Evolutionary conservation across 1,284 basidiomycete genomes (phyloP).

Genomic region (Anthracocystis setariae): DNA sequence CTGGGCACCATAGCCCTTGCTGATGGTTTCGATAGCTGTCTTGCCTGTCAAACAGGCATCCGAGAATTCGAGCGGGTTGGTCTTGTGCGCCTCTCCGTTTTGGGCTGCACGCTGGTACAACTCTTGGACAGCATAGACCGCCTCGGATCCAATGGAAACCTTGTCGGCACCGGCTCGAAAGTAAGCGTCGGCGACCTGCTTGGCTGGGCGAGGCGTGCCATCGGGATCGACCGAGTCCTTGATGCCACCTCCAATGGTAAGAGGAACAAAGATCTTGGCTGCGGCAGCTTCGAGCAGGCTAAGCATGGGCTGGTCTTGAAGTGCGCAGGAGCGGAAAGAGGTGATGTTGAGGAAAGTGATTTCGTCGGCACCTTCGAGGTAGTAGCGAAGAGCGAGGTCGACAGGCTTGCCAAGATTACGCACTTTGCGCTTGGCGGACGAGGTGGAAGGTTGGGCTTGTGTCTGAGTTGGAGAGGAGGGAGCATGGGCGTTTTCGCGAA

Average conservation of each 20-base stretch:
- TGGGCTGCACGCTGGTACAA: slow-evolving; percentile 77
- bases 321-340: slow-evolving; percentile 94
- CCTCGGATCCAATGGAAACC: slow-evolving; percentile 94
- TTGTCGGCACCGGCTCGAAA: slow-evolving; percentile 97
- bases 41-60: slow-evolving; percentile 62
- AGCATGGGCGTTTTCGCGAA: slow-evolving; percentile 75
- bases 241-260: slow-evolving; percentile 98
- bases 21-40: slow-evolving; percentile 93
- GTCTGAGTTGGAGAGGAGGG: slow-evolving; percentile 3
- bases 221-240: slow-evolving; percentile 96
- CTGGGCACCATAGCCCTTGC: slow-evolving; percentile 89
- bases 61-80: slow-evolving; percentile 50
- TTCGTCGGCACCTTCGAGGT: slow-evolving; percentile 90
- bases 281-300: slow-evolving; percentile 91
- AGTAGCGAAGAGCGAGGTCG: slow-evolving; percentile 87
- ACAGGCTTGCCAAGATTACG: slow-evolving; percentile 98
- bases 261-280: slow-evolving; percentile 91
- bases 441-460: slow-evolving; percentile 8
- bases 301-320: slow-evolving; percentile 97
- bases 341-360: slow-evolving; percentile 98
- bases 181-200: slow-evolving; percentile 94
- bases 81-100: slow-evolving; percentile 72
- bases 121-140: slow-evolving; percentile 90
- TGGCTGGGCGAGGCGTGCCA: slow-evolving; percentile 83
- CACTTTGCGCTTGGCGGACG: slow-evolving; percentile 74